These are phyloP conservation scores for Kuraishia hungarica DNA, from an alignment of 805 yeast genomes.

Conservation along the genomic window DNA sequence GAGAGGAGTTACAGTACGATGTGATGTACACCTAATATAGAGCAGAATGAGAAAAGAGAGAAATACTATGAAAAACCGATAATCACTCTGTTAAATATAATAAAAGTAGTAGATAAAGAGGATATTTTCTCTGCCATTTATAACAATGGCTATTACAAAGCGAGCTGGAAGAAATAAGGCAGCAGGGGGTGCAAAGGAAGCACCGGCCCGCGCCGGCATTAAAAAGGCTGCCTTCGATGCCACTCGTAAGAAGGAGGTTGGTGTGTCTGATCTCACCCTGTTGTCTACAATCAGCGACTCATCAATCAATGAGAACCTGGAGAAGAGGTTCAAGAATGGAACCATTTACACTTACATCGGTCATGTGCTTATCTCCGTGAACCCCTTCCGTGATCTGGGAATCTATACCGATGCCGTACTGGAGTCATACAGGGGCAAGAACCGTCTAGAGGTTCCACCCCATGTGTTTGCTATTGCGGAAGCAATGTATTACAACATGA, in stretches of 20 bases:
- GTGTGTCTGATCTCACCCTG: conserved; percentile 90
- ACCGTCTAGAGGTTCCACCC: conserved; percentile 93
- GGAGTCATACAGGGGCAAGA: conserved; percentile 78
- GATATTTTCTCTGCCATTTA: neutral
- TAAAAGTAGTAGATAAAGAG: neutral
- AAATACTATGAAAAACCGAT: neutral
- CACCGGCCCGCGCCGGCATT: conserved; percentile 50
- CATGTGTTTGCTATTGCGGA: conserved; percentile 98
- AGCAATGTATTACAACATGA: conserved; percentile 90
- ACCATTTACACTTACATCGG: conserved; percentile 91
- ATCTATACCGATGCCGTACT: conserved; percentile 80
- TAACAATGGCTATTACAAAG: conserved; percentile 64
- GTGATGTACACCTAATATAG: neutral
- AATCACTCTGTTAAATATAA: neutral
- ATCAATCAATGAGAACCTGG: conserved; percentile 83
- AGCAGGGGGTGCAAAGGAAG: conserved; percentile 28
- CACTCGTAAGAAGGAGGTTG: conserved; percentile 91
- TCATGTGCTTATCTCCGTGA: conserved; percentile 89
- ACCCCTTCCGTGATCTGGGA: conserved; percentile 94
- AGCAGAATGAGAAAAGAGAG: neutral
- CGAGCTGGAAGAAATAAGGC: conserved; percentile 62
- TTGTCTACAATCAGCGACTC: conserved; percentile 86
- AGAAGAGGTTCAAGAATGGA: conserved; percentile 83
- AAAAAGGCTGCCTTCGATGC: conserved; percentile 89
- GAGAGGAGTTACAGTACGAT: neutral